phyloP scores from a whole-genome alignment of 352 stramenopile species.

The Globisporangium radiosum region DNA sequence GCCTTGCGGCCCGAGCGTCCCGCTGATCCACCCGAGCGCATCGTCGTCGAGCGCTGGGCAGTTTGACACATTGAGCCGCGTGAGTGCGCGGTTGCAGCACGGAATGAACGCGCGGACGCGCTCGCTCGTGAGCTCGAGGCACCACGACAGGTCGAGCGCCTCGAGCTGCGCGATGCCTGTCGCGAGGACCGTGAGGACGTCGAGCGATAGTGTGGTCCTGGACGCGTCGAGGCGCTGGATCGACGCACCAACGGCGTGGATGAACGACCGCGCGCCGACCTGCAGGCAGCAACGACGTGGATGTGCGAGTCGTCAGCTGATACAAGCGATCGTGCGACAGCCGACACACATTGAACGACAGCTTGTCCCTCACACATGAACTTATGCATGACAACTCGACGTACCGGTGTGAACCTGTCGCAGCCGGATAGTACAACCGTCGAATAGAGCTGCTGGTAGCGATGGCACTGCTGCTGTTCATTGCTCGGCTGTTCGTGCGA shows the following conservation, averaged over 20 bases:
- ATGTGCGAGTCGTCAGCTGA: conserved; percentile 18
- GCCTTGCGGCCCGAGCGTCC: conserved; percentile 49
- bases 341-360: too few species aligned
- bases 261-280: conserved; percentile 66
- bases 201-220: conserved; percentile 34
- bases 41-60: conserved; percentile 66
- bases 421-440: conserved; percentile 47
- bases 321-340: background rate
- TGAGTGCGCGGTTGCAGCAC: conserved; percentile 53
- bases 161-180: conserved; percentile 57
- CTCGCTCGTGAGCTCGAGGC: conserved; percentile 43
- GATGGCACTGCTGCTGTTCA: background rate
- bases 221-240: conserved; percentile 53
- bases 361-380: too few species aligned
- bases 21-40: conserved; percentile 63
- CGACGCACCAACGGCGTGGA: conserved; percentile 40
- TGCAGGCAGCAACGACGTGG: conserved; percentile 41
- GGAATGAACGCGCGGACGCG: conserved; percentile 63
- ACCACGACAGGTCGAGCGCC: conserved; percentile 52
- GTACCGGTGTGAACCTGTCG: conserved; percentile 40
- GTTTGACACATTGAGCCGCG: conserved; percentile 47
- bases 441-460: conserved; percentile 23
- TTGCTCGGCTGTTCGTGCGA: conserved; percentile 4
- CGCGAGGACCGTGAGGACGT: conserved; percentile 65
- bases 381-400: background rate